phyloP scores from a whole-genome alignment of 768 basidiomycete genomes.

The Tulasnella sp. region DNA sequence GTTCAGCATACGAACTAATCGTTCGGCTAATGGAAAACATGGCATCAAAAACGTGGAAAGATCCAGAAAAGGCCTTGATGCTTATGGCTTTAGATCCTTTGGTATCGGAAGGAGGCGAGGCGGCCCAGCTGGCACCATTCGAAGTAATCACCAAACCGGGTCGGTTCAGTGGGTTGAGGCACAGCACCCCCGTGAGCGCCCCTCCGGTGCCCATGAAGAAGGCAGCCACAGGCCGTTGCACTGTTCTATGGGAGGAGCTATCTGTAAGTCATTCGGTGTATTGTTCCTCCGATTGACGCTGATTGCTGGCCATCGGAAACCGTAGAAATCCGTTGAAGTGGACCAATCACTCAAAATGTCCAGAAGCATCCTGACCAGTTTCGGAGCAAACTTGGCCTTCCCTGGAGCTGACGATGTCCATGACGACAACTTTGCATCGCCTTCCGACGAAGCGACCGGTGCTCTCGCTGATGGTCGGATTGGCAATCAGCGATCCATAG shows the following conservation, averaged over 20 bases:
- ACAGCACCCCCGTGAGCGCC: constrained; percentile 22
- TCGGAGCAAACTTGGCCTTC: not conserved
- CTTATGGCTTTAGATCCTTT: constrained; percentile 60
- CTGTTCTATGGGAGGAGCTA: constrained; percentile 5
- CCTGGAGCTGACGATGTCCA: not conserved
- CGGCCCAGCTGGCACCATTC: constrained; percentile 15
- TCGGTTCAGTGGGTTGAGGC: constrained; percentile 20
- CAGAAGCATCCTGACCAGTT: not conserved
- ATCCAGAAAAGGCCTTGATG: constrained; percentile 56
- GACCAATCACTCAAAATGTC: not conserved
- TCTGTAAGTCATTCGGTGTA: not conserved
- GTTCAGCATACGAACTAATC: constrained; percentile 51
- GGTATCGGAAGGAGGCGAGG: constrained; percentile 35
- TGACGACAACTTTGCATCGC: constrained; percentile 8
- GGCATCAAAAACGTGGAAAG: constrained; percentile 43
- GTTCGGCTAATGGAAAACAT: constrained; percentile 37
- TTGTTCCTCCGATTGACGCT: not conserved
- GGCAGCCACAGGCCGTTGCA: not conserved
- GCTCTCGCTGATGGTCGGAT: not conserved
- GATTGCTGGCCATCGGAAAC: not conserved
- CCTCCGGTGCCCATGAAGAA: not conserved
- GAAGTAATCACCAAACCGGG: constrained; percentile 22
- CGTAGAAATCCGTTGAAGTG: not conserved
- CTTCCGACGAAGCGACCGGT: not conserved
- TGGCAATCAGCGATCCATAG: not conserved